Evolutionary conservation across 345 rosid genomes (phyloP), one percentile per base, ranked within the genome.

Genomic region (Ceriops decandra): DNA sequence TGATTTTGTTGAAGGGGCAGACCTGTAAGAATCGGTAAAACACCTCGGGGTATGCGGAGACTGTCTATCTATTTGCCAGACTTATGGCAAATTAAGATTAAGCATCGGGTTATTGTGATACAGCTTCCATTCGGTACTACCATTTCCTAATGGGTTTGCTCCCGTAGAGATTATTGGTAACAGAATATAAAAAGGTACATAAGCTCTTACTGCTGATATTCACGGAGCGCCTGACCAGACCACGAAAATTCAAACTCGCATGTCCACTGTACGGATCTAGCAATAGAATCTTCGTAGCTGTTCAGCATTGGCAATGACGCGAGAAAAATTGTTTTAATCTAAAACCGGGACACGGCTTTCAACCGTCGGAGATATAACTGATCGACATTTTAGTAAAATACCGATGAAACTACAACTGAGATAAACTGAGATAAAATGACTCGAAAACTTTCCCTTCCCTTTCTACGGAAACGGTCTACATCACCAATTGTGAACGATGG

Each of bases 111-210:
- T n/a, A 69, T 88, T 20, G 87, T 90, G 26, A 78, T 85, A 72
- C 90, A 68, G 93, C 83, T 80, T 87, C 88, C 1, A 75, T 88
- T 8, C 80, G 91, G 27, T 83, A 88, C 70, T 90, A 90, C 82
- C 90, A 88, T 66, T 88, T 90, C 24, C 52, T 42, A 80, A 81
- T 72, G 90, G 57, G 60, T 62, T 60, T 90, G 90, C 82, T 88
- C 90, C 10, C 86, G 91, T 66, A 76, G 87, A 1, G 96, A 88
- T 76, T 90, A 83, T 24, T 86, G 91, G 91, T 86, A 71, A 78
- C 71, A 72, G 36, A 32, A 47, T 60, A 47, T 33, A 11, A 16
- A 16, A 35, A 3, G 0, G 52, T 38, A 16, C 47, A 38, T 2
- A 2, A 30, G 52, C 36, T 17, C 53, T 38, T 38, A 52, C 42